Evolutionary conservation across 257 asterid genomes (phyloP).

Genomic region (Solanum sejunctum): DNA sequence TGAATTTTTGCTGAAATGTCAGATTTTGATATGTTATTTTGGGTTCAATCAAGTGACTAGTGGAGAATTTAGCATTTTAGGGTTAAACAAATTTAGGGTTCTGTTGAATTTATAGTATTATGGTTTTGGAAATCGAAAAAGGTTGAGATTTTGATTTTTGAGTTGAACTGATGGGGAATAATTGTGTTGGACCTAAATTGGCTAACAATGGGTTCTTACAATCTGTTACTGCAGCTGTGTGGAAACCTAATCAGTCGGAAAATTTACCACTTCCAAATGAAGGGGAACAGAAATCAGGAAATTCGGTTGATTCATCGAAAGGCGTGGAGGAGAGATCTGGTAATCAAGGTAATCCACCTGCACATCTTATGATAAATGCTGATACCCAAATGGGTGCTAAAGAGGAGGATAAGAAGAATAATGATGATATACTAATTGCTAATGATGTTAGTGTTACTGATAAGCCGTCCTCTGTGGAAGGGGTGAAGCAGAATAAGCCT

Average conservation of each 20-base stretch:
- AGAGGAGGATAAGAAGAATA: slow-evolving; percentile 3
- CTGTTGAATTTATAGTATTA: not conserved
- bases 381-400: not conserved
- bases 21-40: not conserved
- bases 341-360: slow-evolving; percentile 29
- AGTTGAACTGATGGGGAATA: slow-evolving; percentile 44
- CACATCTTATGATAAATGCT: slow-evolving; percentile 18
- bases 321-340: slow-evolving; percentile 2
- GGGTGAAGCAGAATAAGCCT: slow-evolving; percentile 14
- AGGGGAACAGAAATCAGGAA: slow-evolving; percentile 11
- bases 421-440: not conserved
- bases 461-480: slow-evolving; percentile 8
- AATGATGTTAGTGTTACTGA: not conserved
- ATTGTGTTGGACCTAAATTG: slow-evolving; percentile 55
- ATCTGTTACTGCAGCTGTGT: slow-evolving; percentile 59
- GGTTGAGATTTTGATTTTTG: slow-evolving; percentile 12
- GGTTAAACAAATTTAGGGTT: not conserved
- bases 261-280: slow-evolving; percentile 33
- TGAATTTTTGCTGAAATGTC: not conserved
- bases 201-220: slow-evolving; percentile 66
- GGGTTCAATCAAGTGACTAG: not conserved
- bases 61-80: not conserved
- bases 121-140: not conserved
- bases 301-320: slow-evolving; percentile 5
- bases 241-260: slow-evolving; percentile 41